Conservation (phyloP, 148 eudicot genomes). For the Chenopodium quinoa region DNA sequence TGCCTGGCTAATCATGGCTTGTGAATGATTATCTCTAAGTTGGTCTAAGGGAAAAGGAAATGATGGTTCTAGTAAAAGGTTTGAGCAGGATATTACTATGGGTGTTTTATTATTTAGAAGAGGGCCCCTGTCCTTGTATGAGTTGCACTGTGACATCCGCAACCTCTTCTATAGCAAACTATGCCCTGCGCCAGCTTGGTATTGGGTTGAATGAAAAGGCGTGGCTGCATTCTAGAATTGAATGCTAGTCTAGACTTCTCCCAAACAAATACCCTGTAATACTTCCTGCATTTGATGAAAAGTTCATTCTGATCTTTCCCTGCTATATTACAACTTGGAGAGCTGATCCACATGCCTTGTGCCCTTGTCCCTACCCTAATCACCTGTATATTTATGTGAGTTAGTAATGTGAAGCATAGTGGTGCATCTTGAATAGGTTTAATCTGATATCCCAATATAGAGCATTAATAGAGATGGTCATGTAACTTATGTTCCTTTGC, state of each 20-base stretch:
- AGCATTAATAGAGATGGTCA: background rate
- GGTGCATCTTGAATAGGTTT: background rate
- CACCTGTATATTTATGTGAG: no score
- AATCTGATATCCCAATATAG: background rate
- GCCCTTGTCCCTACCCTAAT: background rate
- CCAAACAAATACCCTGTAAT: conserved; percentile 41
- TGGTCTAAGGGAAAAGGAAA: conserved; percentile 37
- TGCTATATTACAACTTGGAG: conserved; percentile 1
- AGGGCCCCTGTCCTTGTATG: conserved; percentile 82
- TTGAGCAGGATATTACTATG: conserved; percentile 51
- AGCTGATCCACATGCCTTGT: background rate
- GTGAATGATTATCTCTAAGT: conserved; percentile 1
- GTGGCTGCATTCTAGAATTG: conserved; percentile 82
- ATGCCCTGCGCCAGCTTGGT: conserved; percentile 36
- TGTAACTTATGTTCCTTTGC: background rate
- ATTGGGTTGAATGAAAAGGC: conserved; percentile 71
- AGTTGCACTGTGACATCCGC: conserved; percentile 71
- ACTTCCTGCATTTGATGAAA: conserved; percentile 53
- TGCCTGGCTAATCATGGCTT: background rate
- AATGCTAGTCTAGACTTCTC: conserved; percentile 75
- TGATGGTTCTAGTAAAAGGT: conserved; percentile 82
- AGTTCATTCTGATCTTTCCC: conserved; percentile 54
- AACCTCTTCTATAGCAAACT: conserved; percentile 69
- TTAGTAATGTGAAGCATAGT: background rate
- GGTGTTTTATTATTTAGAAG: conserved; percentile 38